phyloP scores from a whole-genome alignment of 805 yeast genomes.

The Candida ascalaphidarum region DNA sequence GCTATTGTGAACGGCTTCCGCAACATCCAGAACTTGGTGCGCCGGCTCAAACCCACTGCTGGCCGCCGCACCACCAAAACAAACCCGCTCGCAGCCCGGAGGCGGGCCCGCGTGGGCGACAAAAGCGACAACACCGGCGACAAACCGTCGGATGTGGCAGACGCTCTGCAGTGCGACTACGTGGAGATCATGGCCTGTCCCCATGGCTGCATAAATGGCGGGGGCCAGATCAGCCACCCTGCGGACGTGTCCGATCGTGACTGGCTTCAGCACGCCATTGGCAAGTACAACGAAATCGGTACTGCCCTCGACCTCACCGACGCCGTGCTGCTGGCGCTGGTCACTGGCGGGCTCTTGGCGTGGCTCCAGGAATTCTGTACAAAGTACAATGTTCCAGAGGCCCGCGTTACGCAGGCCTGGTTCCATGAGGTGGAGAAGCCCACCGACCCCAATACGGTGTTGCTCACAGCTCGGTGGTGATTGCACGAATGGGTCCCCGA shows the following conservation, averaged over 20 bases:
- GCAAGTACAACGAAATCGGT: slow-evolving; percentile 23
- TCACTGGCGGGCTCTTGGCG: slow-evolving; percentile 8
- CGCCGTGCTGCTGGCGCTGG: slow-evolving; percentile 1
- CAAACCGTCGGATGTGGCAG: slow-evolving; percentile 30
- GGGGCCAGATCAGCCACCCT: slow-evolving; percentile 71
- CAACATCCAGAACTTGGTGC: slow-evolving; percentile 87
- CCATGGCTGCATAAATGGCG: slow-evolving; percentile 95
- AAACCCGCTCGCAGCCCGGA: slow-evolving; percentile 34
- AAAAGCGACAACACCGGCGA: slow-evolving; percentile 5
- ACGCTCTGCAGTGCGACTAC: slow-evolving; percentile 64
- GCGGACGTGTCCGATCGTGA: slow-evolving; percentile 27
- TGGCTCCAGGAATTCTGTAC: slow-evolving; percentile 29
- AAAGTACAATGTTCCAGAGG: slow-evolving; percentile 17
- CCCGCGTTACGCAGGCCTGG: slow-evolving; percentile 35
- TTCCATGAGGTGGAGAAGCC: slow-evolving; percentile 46
- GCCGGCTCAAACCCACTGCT: slow-evolving; percentile 55
- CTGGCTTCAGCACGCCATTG: slow-evolving; percentile 33
- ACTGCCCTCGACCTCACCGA: slow-evolving; percentile 11
- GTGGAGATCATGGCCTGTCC: slow-evolving; percentile 99
- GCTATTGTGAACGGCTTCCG: slow-evolving; percentile 82
- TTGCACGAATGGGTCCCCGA: too few species aligned
- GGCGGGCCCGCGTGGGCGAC: slow-evolving; percentile 30
- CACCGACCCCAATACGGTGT: slow-evolving; percentile 38
- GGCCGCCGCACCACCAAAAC: slow-evolving; percentile 6
- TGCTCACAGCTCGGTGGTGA: too few species aligned